Base-by-base conservation (phyloP, 192 early-diverging fungal genomes). In the Jimgerdemannia lactiflua region DNA sequence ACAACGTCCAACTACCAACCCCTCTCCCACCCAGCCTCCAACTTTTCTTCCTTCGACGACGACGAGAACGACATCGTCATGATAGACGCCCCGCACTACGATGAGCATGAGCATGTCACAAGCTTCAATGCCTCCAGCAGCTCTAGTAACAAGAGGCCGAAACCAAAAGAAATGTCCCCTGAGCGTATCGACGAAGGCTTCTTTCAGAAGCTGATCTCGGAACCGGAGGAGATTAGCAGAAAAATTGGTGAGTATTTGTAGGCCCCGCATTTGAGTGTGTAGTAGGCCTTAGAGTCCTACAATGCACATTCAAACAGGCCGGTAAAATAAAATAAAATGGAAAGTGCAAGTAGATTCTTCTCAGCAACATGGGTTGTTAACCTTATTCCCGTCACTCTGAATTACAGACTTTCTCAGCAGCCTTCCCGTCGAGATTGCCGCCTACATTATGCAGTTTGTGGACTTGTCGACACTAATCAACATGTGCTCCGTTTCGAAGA, bases 351-450 rank as follows among this genome's bases (percentile, higher is more conserved):
- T 3, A 42, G 43, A 20, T 39, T 11, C 42, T 2, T 59, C 14
- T 59, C 14, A 59, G 14, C 6, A 59, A 59, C 6, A 59, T 14
- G 49, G 49, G 6, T 59, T 10, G 6, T 59, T 59, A 59, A 59
- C 49, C 8, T 59, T 59, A 59, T 59, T 59, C 49, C 49, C 49
- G 14, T 59, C 14, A 10, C 6, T 14, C 49, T 59, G 14, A 59
- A 59, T 65, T 65, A 72, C 75, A 84, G 92, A 93, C 75, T 87
- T 91, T 74, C 81, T 93, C 1, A 81, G 82, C 41, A 82, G 74
- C 20, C 86, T 96, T 2, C 95, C 95, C 2, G 85, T 85, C 68
- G 95, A 96, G 76, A 84, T 96, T 18, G 91, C 90, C 3, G 76
- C 88, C 42, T 85, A 89, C 29, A 89, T 95, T 42, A 84, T 95